Conservation (phyloP, 352 stramenopile genomes). For the Globisporangium emineosum region DNA sequence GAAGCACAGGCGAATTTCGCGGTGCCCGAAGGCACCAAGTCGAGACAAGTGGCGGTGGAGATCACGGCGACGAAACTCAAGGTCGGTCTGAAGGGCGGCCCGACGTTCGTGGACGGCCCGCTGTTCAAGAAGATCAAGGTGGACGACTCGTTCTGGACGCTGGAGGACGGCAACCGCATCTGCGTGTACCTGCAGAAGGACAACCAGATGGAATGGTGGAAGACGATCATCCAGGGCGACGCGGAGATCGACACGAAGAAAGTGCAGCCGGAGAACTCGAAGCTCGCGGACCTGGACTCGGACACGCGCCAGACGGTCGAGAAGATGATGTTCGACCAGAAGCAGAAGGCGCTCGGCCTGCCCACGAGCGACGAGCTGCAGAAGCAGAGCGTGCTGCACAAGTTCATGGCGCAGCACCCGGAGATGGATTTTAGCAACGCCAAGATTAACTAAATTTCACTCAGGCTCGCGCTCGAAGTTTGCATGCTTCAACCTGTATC, state of each 20-base stretch:
- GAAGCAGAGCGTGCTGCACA: constrained; percentile 98
- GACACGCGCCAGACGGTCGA: constrained; percentile 99
- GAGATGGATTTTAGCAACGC: constrained; percentile 99
- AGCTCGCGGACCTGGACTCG: constrained; percentile 96
- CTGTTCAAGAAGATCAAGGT: constrained; percentile 96
- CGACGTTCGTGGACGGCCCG: constrained; percentile 85
- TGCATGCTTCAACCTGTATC: not conserved
- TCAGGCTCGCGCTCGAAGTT: not conserved
- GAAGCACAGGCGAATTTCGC: constrained; percentile 93
- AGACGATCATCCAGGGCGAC: constrained; percentile 93
- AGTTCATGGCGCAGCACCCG: constrained; percentile 98
- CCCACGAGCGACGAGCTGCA: constrained; percentile 97
- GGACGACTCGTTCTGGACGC: constrained; percentile 99
- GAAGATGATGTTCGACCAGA: constrained; percentile 99
- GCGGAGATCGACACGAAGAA: constrained; percentile 98
- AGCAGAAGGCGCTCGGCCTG: constrained; percentile 96
- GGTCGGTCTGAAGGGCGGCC: constrained; percentile 79
- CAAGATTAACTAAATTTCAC: constrained; percentile 90
- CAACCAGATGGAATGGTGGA: constrained; percentile 99
- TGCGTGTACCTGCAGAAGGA: constrained; percentile 97
- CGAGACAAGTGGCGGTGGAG: constrained; percentile 89
- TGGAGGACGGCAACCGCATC: constrained; percentile 89
- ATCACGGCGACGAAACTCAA: constrained; percentile 91
- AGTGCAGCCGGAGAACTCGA: constrained; percentile 98
- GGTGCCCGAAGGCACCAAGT: constrained; percentile 92